These are phyloP conservation scores for Athelia sp. DNA, from an alignment of 1,284 basidiomycete species.

Conservation along the genomic window DNA sequence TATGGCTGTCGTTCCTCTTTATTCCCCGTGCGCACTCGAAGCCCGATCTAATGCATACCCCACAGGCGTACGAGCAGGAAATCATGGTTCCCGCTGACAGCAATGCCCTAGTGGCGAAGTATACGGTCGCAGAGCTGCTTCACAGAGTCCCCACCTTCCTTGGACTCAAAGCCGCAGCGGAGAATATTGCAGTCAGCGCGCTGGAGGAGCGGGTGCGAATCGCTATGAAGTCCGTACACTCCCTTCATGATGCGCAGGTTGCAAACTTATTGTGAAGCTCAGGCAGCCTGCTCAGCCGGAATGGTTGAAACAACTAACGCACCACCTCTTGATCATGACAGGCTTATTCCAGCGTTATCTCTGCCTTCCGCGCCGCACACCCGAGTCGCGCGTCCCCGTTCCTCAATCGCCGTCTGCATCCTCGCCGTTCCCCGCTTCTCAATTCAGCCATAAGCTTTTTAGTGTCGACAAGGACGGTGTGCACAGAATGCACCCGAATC, in stretches of 20 bases:
- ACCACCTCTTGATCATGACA: constrained; percentile 15
- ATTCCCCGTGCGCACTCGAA: neutral
- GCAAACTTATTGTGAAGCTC: too few species aligned
- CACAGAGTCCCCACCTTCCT: constrained; percentile 28
- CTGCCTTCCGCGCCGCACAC: constrained; percentile 7
- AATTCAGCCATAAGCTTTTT: constrained; percentile 3
- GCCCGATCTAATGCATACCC: too few species aligned
- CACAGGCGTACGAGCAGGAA: constrained; percentile 32
- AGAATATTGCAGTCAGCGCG: constrained; percentile 25
- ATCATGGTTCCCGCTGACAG: constrained; percentile 34
- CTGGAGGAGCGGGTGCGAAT: constrained; percentile 33
- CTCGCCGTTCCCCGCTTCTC: too few species aligned
- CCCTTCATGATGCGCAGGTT: too few species aligned
- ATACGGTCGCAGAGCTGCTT: constrained; percentile 33
- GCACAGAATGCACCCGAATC: constrained; percentile 6
- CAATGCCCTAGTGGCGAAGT: constrained; percentile 30
- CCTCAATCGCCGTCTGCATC: constrained; percentile 27
- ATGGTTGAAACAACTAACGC: constrained; percentile 21
- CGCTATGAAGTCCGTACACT: constrained; percentile 38
- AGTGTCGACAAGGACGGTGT: neutral
- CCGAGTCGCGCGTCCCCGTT: too few species aligned
- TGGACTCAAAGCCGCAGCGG: constrained; percentile 28
- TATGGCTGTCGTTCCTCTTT: too few species aligned
- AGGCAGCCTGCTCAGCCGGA: constrained; percentile 30
- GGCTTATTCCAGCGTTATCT: constrained; percentile 28